A percentile compares a stretch with the other conserved stretches of the same genome.
These are phyloP conservation scores for Acacia crassicarpa DNA, from an alignment of 306 rosid species.

Conservation along the genomic window DNA sequence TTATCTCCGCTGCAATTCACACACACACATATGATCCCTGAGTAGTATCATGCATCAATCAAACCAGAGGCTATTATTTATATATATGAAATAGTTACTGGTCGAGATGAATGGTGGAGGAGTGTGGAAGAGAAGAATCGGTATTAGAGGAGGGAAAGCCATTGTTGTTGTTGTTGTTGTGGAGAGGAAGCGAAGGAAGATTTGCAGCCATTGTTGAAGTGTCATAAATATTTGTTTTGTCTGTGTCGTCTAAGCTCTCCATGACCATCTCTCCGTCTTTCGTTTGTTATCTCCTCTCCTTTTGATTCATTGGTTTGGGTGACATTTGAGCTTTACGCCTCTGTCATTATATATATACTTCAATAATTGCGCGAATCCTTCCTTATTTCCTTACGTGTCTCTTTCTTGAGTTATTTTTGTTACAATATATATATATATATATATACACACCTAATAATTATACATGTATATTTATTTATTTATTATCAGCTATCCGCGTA, in stretches of 20 bases:
- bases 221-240: neutral
- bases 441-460: no score
- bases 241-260: neutral
- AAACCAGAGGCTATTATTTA: neutral
- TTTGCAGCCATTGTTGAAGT: conserved; percentile 10
- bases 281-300: neutral
- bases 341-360: no score
- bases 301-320: neutral
- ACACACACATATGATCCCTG: neutral
- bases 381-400: no score
- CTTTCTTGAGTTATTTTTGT: no score
- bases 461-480: no score
- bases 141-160: neutral
- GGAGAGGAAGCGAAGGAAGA: neutral
- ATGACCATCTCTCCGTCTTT: neutral
- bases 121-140: neutral
- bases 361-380: no score
- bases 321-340: neutral
- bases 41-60: neutral
- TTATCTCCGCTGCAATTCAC: conserved; percentile 68
- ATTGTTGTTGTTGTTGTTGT: conserved; percentile 18
- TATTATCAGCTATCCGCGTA: no score
- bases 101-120: conserved; percentile 48
- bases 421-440: no score
- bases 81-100: conserved; percentile 24